Conservation (phyloP, 495 filamentous ascomycete genomes). For the Aeminium ludgeri region DNA sequence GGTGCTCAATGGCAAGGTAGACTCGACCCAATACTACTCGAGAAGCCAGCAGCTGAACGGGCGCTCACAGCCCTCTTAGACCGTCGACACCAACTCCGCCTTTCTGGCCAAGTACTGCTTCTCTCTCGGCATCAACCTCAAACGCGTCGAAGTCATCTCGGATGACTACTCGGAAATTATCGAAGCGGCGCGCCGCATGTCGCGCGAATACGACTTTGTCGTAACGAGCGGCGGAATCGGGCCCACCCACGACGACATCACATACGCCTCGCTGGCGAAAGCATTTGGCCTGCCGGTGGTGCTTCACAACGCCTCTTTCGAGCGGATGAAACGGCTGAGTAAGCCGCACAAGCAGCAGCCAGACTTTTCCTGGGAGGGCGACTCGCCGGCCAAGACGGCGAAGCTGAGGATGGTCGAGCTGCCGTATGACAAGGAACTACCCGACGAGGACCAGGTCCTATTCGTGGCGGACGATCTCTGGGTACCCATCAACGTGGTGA, state of each 20-base stretch:
- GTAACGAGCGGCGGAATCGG: conserved; percentile 91
- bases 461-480: conserved; percentile 71
- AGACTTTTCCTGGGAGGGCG: conserved; percentile 71
- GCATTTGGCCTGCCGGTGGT: conserved; percentile 63
- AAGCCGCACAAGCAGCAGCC: conserved; percentile 52
- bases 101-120: conserved; percentile 92
- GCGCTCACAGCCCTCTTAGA: conserved; percentile 27
- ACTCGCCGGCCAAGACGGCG: conserved; percentile 59
- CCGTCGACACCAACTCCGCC: conserved; percentile 81
- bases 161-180: conserved; percentile 85
- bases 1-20: conserved; percentile 87
- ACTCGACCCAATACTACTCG: background rate
- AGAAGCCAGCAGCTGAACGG: conserved; percentile 1
- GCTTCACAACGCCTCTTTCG: conserved; percentile 57
- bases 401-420: conserved; percentile 80
- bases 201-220: conserved; percentile 74
- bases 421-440: conserved; percentile 50
- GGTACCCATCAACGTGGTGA: conserved; percentile 77
- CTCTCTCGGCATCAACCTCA: conserved; percentile 69
- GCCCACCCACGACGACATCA: conserved; percentile 96
- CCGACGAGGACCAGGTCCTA: conserved; percentile 52
- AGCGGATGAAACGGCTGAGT: conserved; percentile 67
- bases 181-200: conserved; percentile 74
- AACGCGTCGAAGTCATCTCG: conserved; percentile 78
- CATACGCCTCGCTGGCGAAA: conserved; percentile 82